Evolutionary conservation across 768 basidiomycete genomes (phyloP), one percentile per base, ranked within the genome.

Genomic region (Leccinum fibrillosum): DNA sequence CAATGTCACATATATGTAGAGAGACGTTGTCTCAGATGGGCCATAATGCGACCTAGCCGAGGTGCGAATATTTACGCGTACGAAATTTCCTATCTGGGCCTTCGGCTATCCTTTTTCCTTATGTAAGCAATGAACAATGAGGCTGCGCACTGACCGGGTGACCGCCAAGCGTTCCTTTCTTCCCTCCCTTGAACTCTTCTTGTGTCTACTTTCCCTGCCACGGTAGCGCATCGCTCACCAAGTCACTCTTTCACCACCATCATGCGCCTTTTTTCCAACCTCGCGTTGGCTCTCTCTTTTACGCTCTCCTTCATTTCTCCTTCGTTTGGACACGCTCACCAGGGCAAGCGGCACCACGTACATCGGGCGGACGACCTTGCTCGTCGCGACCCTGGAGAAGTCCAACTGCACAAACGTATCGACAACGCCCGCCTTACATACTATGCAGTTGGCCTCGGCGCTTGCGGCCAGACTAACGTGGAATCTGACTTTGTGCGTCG

Each of bases 401-500:
- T 69, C 26, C 21, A 51, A 17, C 44, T 69, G 35, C 61, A 60
- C 60, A 64, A 64, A 57, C 69, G 68, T 52, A 64, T 57, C 45
- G 53, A 64, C 55, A 47, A 53, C 30, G 54, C 56, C 30, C 72
- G 72, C 32, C 59, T 74, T 49, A 80, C 78, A 1, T 80, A 59
- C 62, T 80, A 73, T 53, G 72, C 74, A 19, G 76, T 67, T 26
- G 79, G 79, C 25, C 70, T 80, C 12, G 79, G 79, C 21, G 75
- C 79, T 55, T 80, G 79, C 56, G 79, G 79, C 25, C 1, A 45
- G 12, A 28, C 5, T 9, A 75, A 69, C 63, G 34, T 32, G 11
- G 62, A 66, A 9, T 39, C 25, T 8, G 79, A 80, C 55, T 77
- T 67, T 55, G 77, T 79, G 53, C 37, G 74, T 63, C 19, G 12